Evolutionary conservation across 1,139 yeast genomes (phyloP), one percentile per base, ranked within the genome.

Genomic region (Pichia sp.): DNA sequence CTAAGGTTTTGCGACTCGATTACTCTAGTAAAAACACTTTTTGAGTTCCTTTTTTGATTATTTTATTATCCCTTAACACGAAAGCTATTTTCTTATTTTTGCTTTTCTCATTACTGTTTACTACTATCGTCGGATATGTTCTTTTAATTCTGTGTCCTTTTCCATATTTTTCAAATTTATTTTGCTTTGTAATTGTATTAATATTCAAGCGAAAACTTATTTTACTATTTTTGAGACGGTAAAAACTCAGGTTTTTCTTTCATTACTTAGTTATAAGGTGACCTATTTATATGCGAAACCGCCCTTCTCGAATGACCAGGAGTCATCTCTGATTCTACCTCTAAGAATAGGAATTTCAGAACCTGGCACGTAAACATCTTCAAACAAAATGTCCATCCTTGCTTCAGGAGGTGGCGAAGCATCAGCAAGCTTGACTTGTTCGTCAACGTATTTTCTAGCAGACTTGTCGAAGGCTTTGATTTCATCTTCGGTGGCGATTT

Each of bases 291-390:
- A 67, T 63, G 81, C 83, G 71, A 85, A 87, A 63, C 84, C 86
- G 69, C 84, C 81, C 77, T 85, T 87, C 68, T 77, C 78, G 73
- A 87, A 87, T 72, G 85, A 85, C 95, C 95, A 87, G 59, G 92
- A 81, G 73, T 92, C 98, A 66, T 88, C 95, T 64, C 95, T 87
- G 70, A 91, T 86, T 81, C 99, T 89, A 63, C 99, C 99, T 80
- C 99, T 89, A 74, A 92, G 83, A 63, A 83, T 86, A 64, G 95
- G 95, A 58, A 89, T 81, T 78, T 93, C 98, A 59, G 93, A 78
- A 61, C 99, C 99, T 73, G 87, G 92, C 67, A 88, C 95, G 75
- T 93, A 93, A 63, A 93, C 96, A 71, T 93, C 98, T 79, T 91
- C 97, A 74, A 92, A 93, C 72, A 93, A 81, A 71, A 90, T 89